These are phyloP conservation scores for Cicer judaicum DNA, from an alignment of 306 rosid genomes.

Conservation along the genomic window DNA sequence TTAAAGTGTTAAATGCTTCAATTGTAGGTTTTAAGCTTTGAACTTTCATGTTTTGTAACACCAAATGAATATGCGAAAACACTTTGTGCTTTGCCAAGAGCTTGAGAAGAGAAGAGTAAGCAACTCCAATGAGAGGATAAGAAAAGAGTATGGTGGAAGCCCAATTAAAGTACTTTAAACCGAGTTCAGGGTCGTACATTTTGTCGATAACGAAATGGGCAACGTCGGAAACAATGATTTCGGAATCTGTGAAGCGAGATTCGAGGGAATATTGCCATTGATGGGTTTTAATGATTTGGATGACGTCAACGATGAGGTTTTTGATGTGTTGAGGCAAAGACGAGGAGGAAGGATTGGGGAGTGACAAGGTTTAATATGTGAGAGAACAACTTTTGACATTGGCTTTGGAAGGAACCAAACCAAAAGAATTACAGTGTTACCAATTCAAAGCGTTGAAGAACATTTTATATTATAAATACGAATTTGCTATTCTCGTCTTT, in stretches of 20 bases:
- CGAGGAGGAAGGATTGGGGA: conserved; percentile 31
- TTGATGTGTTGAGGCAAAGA: conserved; percentile 45
- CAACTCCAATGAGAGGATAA: conserved; percentile 51
- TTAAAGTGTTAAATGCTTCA: conserved; percentile 58
- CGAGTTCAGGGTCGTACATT: conserved; percentile 56
- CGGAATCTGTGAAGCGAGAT: conserved; percentile 58
- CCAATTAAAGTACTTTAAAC: conserved; percentile 79
- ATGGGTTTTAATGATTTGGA: conserved; percentile 63
- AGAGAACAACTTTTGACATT: conserved; percentile 77
- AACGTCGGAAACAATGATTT: conserved; percentile 59
- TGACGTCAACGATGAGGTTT: conserved; percentile 51
- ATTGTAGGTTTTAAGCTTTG: conserved; percentile 54
- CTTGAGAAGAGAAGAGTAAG: conserved; percentile 70
- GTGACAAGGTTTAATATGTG: conserved; percentile 67
- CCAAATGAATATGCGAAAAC: conserved; percentile 60
- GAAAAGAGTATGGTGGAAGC: conserved; percentile 57
- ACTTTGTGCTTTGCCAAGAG: conserved; percentile 64
- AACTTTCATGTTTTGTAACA: conserved; percentile 53
- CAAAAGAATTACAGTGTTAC: neutral
- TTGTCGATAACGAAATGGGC: conserved; percentile 81
- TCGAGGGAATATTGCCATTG: conserved; percentile 64
- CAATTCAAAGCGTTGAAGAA: neutral
- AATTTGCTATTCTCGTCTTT: too few species aligned
- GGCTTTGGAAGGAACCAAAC: neutral
- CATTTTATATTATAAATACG: too few species aligned